Evolutionary conservation across 139 green algal genomes (phyloP).

Genomic region (Volvox africanus): DNA sequence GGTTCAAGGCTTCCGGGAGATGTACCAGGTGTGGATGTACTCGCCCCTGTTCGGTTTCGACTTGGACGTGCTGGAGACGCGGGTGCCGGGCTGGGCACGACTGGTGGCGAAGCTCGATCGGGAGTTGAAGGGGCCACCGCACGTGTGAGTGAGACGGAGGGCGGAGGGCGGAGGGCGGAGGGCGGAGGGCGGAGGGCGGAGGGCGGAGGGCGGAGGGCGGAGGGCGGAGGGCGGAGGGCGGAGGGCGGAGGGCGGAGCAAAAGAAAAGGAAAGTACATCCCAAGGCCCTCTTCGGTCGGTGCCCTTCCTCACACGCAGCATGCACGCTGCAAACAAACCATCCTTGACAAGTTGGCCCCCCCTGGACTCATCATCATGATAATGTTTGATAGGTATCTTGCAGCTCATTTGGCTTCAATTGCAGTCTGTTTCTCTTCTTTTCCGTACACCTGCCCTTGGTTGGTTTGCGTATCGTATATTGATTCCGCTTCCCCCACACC

Average conservation of each 20-base stretch:
- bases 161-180: background rate
- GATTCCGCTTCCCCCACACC: background rate
- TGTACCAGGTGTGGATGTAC: constrained; percentile 62
- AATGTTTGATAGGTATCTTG: too few species aligned
- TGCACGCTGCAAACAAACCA: too few species aligned
- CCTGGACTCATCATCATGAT: too few species aligned
- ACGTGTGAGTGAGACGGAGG: constrained; percentile 38
- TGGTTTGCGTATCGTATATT: background rate
- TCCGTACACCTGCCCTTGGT: background rate
- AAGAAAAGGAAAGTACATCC: too few species aligned
- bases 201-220: background rate
- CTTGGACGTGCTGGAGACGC: constrained; percentile 51
- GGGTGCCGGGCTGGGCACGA: constrained; percentile 48
- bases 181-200: background rate
- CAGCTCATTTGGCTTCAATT: too few species aligned
- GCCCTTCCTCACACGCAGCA: too few species aligned
- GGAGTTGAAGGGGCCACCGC: constrained; percentile 47
- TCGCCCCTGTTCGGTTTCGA: constrained; percentile 53
- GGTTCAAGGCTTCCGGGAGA: constrained; percentile 51
- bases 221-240: background rate
- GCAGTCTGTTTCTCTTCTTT: background rate
- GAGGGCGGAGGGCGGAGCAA: background rate
- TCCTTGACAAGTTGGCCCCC: too few species aligned
- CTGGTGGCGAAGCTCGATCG: constrained; percentile 50
- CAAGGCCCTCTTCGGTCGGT: background rate